Evolutionary conservation across 2,329 filamentous ascomycete genomes (phyloP).

Genomic region (Cladosporium sp.): DNA sequence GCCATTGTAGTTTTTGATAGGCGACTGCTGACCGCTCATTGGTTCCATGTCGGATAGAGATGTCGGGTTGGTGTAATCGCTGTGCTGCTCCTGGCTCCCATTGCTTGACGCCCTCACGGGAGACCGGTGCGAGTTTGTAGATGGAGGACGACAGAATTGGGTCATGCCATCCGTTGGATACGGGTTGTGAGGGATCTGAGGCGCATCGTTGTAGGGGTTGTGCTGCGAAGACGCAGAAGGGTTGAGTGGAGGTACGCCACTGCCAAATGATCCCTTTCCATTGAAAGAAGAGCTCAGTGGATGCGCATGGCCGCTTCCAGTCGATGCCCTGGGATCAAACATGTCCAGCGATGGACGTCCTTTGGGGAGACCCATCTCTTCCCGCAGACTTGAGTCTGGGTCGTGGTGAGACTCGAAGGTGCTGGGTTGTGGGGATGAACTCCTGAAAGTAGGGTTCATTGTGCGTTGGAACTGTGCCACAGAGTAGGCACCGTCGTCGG

Average conservation of each 20-base stretch:
- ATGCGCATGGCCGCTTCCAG: constrained; percentile 5
- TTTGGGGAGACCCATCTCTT: constrained; percentile 56
- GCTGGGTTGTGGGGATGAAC: constrained; percentile 93
- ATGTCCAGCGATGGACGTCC: constrained; percentile 34
- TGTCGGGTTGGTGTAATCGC: constrained; percentile 84
- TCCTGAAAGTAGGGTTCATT: constrained; percentile 92
- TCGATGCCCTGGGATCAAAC: constrained; percentile 23
- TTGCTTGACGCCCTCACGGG: constrained; percentile 74
- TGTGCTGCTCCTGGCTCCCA: constrained; percentile 64
- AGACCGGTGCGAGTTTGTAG: constrained; percentile 64
- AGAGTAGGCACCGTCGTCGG: constrained; percentile 85
- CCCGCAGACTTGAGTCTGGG: constrained; percentile 68
- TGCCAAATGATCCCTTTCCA: constrained; percentile 5
- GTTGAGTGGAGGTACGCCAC: constrained; percentile 16
- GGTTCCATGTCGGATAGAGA: constrained; percentile 85
- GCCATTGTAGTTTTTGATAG: constrained; percentile 56
- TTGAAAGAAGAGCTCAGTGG: constrained; percentile 2
- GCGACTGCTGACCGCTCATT: constrained; percentile 68
- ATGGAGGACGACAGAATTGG: constrained; percentile 79
- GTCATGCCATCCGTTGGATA: constrained; percentile 97
- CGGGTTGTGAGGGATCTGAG: constrained; percentile 79
- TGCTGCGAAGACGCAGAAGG: constrained; percentile 14
- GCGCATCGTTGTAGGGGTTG: constrained; percentile 61
- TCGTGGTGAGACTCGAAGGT: constrained; percentile 91
- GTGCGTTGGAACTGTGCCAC: constrained; percentile 93